Evolutionary conservation across 768 basidiomycete species (phyloP).

Genomic region (Boletus vinaceobasis): DNA sequence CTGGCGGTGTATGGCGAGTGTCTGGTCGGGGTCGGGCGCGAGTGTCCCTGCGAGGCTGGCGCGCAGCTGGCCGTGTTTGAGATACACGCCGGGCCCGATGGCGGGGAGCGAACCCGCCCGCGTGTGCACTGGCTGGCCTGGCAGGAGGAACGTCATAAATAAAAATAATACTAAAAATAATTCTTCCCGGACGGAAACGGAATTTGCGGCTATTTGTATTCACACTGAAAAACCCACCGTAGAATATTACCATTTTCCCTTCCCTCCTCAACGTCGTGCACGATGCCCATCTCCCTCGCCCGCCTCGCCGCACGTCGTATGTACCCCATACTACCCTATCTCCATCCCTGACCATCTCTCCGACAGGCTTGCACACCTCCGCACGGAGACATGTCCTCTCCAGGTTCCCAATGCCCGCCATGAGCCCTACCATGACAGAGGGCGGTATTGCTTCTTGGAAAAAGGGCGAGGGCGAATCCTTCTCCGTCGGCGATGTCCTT

Average conservation of each 20-base stretch:
- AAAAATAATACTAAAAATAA: constrained; percentile 2
- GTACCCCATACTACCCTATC: constrained; percentile 20
- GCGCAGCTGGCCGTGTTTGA: constrained; percentile 57
- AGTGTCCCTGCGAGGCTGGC: constrained; percentile 72
- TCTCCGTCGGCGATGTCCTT: constrained; percentile 86
- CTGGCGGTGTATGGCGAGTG: constrained; percentile 52
- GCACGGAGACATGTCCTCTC: constrained; percentile 73
- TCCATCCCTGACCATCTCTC: not conserved
- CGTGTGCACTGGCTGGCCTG: constrained; percentile 72
- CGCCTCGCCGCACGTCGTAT: constrained; percentile 66
- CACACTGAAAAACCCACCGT: constrained; percentile 21
- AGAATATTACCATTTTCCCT: constrained; percentile 13
- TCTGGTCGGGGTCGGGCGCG: constrained; percentile 38
- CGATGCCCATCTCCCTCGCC: constrained; percentile 63
- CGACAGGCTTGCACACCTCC: constrained; percentile 78
- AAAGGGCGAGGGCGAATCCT: constrained; percentile 91
- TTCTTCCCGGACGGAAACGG: constrained; percentile 17
- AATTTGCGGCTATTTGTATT: constrained; percentile 28
- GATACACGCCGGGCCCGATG: constrained; percentile 65
- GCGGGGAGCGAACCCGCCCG: constrained; percentile 53
- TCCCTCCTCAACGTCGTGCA: constrained; percentile 11
- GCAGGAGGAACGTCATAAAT: constrained; percentile 50
- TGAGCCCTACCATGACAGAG: constrained; percentile 99
- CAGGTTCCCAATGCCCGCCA: constrained; percentile 94
- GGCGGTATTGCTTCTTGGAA: constrained; percentile 98